A percentile compares a stretch with the other conserved stretches of the same genome.
These are phyloP conservation scores for Naegleria gruberi DNA, from an alignment of 208 protist species.

Conservation along the genomic window DNA sequence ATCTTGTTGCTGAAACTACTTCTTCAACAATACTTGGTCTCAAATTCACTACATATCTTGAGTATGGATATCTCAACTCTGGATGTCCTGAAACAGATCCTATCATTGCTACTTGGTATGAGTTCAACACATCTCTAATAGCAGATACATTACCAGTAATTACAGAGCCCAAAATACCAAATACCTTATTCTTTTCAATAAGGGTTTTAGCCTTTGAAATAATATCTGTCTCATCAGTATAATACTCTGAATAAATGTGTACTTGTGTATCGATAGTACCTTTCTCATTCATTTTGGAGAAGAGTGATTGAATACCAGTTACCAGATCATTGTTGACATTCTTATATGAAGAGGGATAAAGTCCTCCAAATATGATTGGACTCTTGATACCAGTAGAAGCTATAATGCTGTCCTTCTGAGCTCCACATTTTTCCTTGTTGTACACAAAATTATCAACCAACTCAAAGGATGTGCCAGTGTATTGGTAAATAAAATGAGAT, in stretches of 20 bases:
- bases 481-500: neutral
- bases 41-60: neutral
- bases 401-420: neutral
- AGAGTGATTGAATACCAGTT: neutral
- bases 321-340: neutral
- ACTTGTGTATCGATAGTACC: neutral
- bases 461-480: neutral
- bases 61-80: neutral
- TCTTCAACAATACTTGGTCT: neutral
- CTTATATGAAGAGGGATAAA: neutral
- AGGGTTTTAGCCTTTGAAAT: neutral
- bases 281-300: neutral
- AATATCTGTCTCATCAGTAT: neutral
- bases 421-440: neutral
- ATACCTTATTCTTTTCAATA: neutral
- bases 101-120: neutral
- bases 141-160: neutral
- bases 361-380: neutral
- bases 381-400: no score
- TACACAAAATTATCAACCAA: neutral
- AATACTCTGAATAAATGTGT: neutral
- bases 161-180: neutral
- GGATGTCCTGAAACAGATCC: neutral
- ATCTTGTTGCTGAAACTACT: neutral
- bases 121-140: neutral